Conservation (phyloP, 2,329 filamentous ascomycete species). For the Pestalotiopsis sp. region DNA sequence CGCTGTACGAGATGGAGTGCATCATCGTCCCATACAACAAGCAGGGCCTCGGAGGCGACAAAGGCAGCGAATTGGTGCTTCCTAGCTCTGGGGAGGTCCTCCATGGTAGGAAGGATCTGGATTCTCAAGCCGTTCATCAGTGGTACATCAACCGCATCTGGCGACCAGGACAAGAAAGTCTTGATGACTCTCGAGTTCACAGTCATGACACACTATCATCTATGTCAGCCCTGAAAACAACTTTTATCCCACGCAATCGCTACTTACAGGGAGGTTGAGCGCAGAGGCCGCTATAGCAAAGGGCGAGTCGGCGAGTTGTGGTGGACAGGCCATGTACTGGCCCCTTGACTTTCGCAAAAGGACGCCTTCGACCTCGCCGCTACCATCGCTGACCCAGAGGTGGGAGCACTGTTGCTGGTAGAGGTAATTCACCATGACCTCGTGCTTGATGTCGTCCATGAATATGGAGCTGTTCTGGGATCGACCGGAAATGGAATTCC, state of each 20-base stretch:
- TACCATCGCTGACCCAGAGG: conserved; percentile 73
- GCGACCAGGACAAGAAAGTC: conserved; percentile 74
- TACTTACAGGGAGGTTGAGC: conserved; percentile 71
- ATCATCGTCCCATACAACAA: conserved; percentile 85
- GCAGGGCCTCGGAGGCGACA: conserved; percentile 68
- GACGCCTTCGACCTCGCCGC: conserved; percentile 71
- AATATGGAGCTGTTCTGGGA: conserved; percentile 55
- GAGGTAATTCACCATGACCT: conserved; percentile 82
- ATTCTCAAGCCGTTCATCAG: conserved; percentile 76
- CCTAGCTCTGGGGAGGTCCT: conserved; percentile 69
- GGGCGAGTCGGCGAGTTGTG: conserved; percentile 61
- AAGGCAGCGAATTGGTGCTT: conserved; percentile 85
- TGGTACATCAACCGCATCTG: conserved; percentile 74
- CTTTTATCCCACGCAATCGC: background rate
- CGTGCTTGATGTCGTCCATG: conserved; percentile 75
- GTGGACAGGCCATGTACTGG: conserved; percentile 74
- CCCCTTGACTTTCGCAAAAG: conserved; percentile 69
- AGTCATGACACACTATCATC: conserved; percentile 72
- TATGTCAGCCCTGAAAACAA: background rate
- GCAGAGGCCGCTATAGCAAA: conserved; percentile 67
- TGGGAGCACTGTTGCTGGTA: conserved; percentile 79
- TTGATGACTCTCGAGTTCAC: conserved; percentile 80
- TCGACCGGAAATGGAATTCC: conserved; percentile 52
- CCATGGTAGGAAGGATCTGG: conserved; percentile 73
- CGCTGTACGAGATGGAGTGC: conserved; percentile 70